Base-by-base conservation (phyloP, 371 early-diverging fungal species). In the Quaeritorhiza haematococci region DNA sequence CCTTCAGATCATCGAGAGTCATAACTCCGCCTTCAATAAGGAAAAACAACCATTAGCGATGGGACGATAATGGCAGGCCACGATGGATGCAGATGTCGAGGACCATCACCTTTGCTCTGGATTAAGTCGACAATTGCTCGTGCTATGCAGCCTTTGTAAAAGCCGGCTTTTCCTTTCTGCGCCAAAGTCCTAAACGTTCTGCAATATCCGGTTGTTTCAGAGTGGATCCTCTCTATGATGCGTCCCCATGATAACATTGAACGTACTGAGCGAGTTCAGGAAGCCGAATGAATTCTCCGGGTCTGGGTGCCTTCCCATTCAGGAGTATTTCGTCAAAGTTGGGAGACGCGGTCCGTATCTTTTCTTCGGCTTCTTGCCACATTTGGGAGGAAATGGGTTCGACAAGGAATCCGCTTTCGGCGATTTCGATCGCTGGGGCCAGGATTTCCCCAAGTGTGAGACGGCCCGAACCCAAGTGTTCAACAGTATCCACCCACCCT, bases 131-230 rank as follows among this genome's bases (percentile, higher is more conserved):
- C 78, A 34, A 96, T 88, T 0, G 79, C 70, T 32, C 87, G 68
- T 13, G 88, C 92, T 15, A 92, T 77, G 15, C 74, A 69, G n/a
- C 94, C 94, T 29, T 71, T 61, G 61, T 94, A 94, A 66, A 94
- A 94, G 1, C 83, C 89, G 8, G 65, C 66, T 55, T 82, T 78
- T 3, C 92, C 93, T 1, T 86, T 52, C 27, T 66, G 56, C 0
- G 83, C 89, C 19, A 92, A 60, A 19, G 61, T 34, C 33, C 79
- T 68, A 54, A 88, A 80, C 3, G 89, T 87, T 21, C 82, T 80
- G 54, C 8, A 10, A 23, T 46, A 28, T 10, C 10, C 38, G 38
- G 38, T 38, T n/a, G 38, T 13, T 26, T 33, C 7, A 35, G 32
- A 42, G 27, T 17, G 28, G 4, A 29, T 42, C 28, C 24, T 33